A percentile compares a stretch with the other conserved stretches of the same genome.
Evolutionary conservation across 768 basidiomycete genomes (phyloP).

Genomic region (Rubroboletus pulcherrimus): DNA sequence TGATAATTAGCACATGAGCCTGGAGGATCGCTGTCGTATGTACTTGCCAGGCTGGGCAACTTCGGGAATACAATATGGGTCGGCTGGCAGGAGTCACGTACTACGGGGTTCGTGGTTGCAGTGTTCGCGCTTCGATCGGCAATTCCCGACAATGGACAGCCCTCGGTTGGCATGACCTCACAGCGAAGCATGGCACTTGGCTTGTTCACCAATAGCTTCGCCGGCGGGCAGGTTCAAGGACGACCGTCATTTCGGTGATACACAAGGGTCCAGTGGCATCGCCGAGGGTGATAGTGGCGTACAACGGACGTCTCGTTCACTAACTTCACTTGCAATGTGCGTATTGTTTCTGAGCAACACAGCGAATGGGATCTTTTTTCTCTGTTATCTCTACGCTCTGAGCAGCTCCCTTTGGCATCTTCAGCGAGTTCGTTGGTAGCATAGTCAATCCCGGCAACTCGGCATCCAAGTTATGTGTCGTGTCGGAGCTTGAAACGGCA

Average conservation of each 20-base stretch:
- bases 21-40: background rate
- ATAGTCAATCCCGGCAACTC: slow-evolving; percentile 10
- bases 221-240: background rate
- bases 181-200: background rate
- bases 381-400: background rate
- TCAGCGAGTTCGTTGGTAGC: background rate
- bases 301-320: background rate
- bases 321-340: background rate
- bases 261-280: background rate
- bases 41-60: slow-evolving; percentile 13
- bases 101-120: background rate
- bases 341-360: background rate
- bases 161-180: background rate
- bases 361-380: background rate
- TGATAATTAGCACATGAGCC: slow-evolving; percentile 3
- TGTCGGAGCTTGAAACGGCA: slow-evolving; percentile 42
- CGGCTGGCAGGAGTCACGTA: background rate
- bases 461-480: slow-evolving; percentile 25
- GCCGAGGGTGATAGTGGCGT: background rate
- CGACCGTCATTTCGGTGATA: background rate
- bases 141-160: slow-evolving; percentile 6
- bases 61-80: background rate
- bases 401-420: background rate
- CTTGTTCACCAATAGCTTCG: background rate
- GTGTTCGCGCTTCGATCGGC: slow-evolving; percentile 9